Base-by-base conservation (phyloP, 768 basidiomycete species). In the Collybia sordida region DNA sequence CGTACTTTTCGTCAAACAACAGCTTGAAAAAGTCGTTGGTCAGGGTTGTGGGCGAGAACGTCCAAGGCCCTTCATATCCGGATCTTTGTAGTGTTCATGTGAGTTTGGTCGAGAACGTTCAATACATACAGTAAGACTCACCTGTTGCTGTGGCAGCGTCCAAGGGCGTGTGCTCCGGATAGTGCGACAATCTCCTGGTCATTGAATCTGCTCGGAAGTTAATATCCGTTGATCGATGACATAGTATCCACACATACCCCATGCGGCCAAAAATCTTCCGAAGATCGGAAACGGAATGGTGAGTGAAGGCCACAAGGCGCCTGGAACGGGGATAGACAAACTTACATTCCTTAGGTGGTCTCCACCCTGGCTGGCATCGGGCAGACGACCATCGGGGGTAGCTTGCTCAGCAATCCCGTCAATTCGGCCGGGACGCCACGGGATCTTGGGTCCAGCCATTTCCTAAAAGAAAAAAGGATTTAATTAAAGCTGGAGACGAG, bases 141-240 rank as follows among this genome's bases (percentile, higher is more conserved):
- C 80, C 91, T 83, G 69, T 90, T 80, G 50, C 75, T 50, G 76
- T 99, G 96, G 79, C 93, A 96, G 64, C 96, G 90, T 19, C 97
- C 96, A 39, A 99, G 84, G 51, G 93, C 94, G 64, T 99, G 96
- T 31, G 92, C 94, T 54, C 96, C 96, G 19, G 83, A 82, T 57
- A 98, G 88, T 48, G 93, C 92, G 52, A 97, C 95, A 43, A 98
- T 98, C 72, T 98, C 96, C 69, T 91, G 92, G 71, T 99, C 96
- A 64, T 93, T 88, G 78, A 98, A 95, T 46, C 77, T 78, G 24
- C 19, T 45, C 23, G 9, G 47, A 44, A 18, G 24, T 42, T 17
- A 48, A 43, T 28, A 49, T 4, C 11, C n/a, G 15, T 5, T 18
- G 18, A 12, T 19, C 18, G 37, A 31, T 39, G 23, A 37, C 4